These are phyloP conservation scores for Kwoniella botswanensis DNA, from an alignment of 768 basidiomycete genomes.

Conservation along the genomic window DNA sequence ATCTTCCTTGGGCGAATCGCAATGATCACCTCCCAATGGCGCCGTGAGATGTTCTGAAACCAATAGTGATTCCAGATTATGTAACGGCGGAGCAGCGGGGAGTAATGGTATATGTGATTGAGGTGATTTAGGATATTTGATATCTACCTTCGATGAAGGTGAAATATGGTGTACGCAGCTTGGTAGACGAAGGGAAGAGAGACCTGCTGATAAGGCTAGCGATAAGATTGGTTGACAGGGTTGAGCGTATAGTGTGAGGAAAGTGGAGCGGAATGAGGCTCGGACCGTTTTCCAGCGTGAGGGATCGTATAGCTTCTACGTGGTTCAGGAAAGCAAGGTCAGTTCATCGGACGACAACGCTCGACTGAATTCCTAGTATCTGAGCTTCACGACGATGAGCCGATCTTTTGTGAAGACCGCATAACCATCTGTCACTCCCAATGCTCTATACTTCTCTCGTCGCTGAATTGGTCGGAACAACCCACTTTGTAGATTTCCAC, in stretches of 20 bases:
- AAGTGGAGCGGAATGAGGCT: constrained; percentile 79
- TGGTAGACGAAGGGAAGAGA: constrained; percentile 87
- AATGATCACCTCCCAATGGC: constrained; percentile 25
- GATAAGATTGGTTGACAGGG: constrained; percentile 85
- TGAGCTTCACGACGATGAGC: neutral
- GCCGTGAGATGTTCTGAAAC: constrained; percentile 30
- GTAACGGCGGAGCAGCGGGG: constrained; percentile 48
- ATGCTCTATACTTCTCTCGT: neutral
- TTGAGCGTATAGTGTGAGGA: constrained; percentile 83
- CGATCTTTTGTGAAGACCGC: too few relatives aligned
- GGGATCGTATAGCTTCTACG: constrained; percentile 78
- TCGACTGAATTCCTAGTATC: too few relatives aligned
- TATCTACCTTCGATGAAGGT: neutral
- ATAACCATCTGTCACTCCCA: neutral
- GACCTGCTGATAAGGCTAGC: constrained; percentile 86
- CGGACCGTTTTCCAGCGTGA: constrained; percentile 77
- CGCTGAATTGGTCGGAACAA: constrained; percentile 9
- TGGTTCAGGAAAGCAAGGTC: too few relatives aligned
- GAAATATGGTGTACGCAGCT: constrained; percentile 66
- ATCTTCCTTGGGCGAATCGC: constrained; percentile 20
- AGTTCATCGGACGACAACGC: too few relatives aligned
- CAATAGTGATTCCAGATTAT: constrained; percentile 44
- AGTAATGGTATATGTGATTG: constrained; percentile 35
- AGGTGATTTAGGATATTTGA: neutral
- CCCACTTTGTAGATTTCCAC: constrained; percentile 80